Base-by-base conservation (phyloP, 306 rosid species). In the Pterocarpus santalinus region DNA sequence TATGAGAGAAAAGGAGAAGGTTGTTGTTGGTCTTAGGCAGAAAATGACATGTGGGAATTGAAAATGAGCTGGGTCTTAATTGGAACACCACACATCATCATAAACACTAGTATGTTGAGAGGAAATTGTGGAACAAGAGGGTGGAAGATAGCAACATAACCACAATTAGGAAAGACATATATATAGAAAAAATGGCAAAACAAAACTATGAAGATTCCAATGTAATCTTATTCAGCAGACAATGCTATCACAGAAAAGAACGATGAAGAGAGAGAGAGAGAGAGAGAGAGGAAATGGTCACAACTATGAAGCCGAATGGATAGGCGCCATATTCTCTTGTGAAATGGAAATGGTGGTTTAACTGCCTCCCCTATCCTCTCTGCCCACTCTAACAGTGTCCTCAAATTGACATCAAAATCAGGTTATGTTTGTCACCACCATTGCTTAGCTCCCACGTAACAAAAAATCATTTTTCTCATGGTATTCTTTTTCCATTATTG, bases 111-210 rank as follows among this genome's bases (percentile, higher is more conserved):
- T 75, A 70, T 79, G 71, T 78, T 80, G 83, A 63, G 91, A 90
- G 91, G 57, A 81, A 92, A 73, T 82, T 87, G 92, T 86, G 91
- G 91, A 89, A 75, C 74, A 83, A 77, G 71, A 82, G 61, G 82
- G 73, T 69, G 51, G 65, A 76, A 77, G 82, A 72, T 79, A 72
- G 80, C n/a, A 78, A 76, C 49, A 77, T 38, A 83, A 46, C 90
- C 82, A 83, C 80, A 86, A 81, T 89, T 89, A 89, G 92, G 78
- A 85, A 82, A 82, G 83, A 46, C 60, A 69, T 73, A 67, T 85
- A 75, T 69, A 73, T 8, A 47, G 53, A 14, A 80, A 46, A 85
- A 74, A 68, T 79, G 84, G 80, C 34, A 34, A 76, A 56, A 61
- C 12, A 80, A 84, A 35, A 82, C 36, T 16, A 65, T 67, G 61